Evolutionary conservation across 768 basidiomycete genomes (phyloP), one percentile per base, ranked within the genome.

Genomic region (Tephrocybe sp.): DNA sequence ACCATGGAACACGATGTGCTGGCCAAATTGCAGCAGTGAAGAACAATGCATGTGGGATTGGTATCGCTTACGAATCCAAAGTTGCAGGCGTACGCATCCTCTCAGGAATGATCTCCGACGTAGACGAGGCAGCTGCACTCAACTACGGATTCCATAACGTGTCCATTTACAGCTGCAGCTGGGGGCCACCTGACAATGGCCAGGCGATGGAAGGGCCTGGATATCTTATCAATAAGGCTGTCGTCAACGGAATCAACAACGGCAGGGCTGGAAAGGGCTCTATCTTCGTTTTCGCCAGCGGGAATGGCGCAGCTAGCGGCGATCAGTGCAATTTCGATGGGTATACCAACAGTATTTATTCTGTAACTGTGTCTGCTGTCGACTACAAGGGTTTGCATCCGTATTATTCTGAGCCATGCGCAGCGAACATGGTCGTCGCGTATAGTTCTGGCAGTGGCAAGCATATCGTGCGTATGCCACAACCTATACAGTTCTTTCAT

Each of bases 271-370:
- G 94, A 20, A 93, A 90, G 63, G 97, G 97, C 1, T 93, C 90
- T 26, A 77, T 99, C 54, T 98, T 90, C 58, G 97, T 99, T 23
- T 99, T 98, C 63, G 97, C 97, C 3, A 94, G 92, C 48, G 97
- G 97, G 0, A 99, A 99, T 64, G 97, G 97, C 7, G 97, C 93
- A 25, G 80, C 79, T 7, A 78, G 80, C 48, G 92, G 89, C 15
- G 97, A 99, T 64, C 96, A 98, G 67, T 99, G 97, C 75, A 99
- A 99, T 67, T 98, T 99, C 63, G 96, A 98, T 59, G 97, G 97
- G 6, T 99, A 99, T 67, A 99, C 97, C 11, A 99, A 99, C 65
- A 92, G 89, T 62, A 95, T 98, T 52, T 98, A 92, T 70, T 92
- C 90, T 6, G 84, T 99, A 37, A 99, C 97, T 0, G 93, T 99